phyloP scores from a whole-genome alignment of 1,284 basidiomycete species.

The Phlebopus sp. region DNA sequence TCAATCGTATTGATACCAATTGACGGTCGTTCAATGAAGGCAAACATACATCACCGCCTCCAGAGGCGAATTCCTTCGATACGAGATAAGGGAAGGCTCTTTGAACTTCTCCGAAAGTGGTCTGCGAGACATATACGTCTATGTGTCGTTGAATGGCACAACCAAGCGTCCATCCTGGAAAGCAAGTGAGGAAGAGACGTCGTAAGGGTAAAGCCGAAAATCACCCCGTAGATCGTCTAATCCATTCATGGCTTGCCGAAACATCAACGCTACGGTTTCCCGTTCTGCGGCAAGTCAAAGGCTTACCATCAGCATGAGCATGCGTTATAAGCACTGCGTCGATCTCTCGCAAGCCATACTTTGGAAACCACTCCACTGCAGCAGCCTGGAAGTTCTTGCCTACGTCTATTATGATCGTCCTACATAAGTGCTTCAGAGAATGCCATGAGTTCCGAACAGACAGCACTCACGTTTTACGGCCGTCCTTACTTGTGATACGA shows the following conservation, averaged over 20 bases:
- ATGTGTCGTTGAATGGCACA: conserved; percentile 67
- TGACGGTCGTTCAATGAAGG: background rate
- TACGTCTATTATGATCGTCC: conserved; percentile 75
- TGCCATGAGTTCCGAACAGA: conserved; percentile 3
- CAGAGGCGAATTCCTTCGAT: conserved; percentile 69
- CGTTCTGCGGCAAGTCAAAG: conserved; percentile 1
- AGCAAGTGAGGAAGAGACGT: too few relatives aligned
- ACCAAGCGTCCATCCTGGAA: conserved; percentile 69
- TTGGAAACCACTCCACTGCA: conserved; percentile 79
- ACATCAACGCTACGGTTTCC: conserved; percentile 7
- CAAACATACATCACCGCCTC: conserved; percentile 67
- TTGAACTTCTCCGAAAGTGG: conserved; percentile 63
- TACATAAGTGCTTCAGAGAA: conserved; percentile 24
- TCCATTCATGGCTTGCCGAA: conserved; percentile 69
- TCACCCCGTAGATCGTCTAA: conserved; percentile 77
- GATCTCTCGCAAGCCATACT: conserved; percentile 67
- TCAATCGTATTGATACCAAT: conserved; percentile 5
- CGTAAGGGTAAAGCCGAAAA: conserved; percentile 4
- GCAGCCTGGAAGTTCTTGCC: conserved; percentile 79
- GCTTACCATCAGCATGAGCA: conserved; percentile 72
- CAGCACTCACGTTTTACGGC: conserved; percentile 48
- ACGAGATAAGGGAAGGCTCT: conserved; percentile 77
- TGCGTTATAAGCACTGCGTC: conserved; percentile 80
- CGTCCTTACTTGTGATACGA: conserved; percentile 50
- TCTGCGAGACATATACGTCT: conserved; percentile 67